Base-by-base conservation (phyloP, 1,284 basidiomycete species). In the Ganoderma sp. region DNA sequence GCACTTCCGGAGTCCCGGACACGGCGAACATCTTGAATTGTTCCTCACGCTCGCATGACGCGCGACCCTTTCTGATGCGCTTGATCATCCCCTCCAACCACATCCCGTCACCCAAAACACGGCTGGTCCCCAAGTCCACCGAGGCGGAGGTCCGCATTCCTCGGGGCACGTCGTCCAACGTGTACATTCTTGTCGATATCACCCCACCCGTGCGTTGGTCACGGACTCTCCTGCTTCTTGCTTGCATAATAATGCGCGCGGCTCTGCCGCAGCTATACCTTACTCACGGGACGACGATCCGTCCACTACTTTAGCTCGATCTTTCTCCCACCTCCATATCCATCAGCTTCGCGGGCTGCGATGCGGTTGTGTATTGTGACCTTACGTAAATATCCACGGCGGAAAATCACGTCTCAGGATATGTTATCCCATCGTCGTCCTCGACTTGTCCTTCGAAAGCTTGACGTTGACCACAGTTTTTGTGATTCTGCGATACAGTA, bases 21-120 rank as follows among this genome's bases (percentile, higher is more conserved):
- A 25, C 48, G 43, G 19, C 58, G 22, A 15, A 34, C 12, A 2
- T 63, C 48, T 32, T 32, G 22, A 37, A 25, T 54, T 63, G 48
- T 54, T 32, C 52, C 52, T 63, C n/a, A 50, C 61, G 61, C 39
- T 34, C 28, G 48, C 39, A 60, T 60, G 37, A 60, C 28, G 48
- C 39, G 42, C 42, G 37, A 60, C 39, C 39, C 3, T 14, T 60
- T 63, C 61, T 52, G 48, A 63, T 54, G 48, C 34, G 25, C 54
- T 22, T 19, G 32, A 14, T 9, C 56, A 17, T 17, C 56, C 19
- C 56, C 34, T 37, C 19, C 56, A 37, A 58, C 41, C 58, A 60
- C 58, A 42, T 60, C 41, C 37, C 56, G 56, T 58, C 37, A 56
- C 39, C 25, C 25, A 60, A 59, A 60, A 25, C 37, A 58, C n/a